Conservation (phyloP, 495 filamentous ascomycete genomes). For the Tuber brumale region DNA sequence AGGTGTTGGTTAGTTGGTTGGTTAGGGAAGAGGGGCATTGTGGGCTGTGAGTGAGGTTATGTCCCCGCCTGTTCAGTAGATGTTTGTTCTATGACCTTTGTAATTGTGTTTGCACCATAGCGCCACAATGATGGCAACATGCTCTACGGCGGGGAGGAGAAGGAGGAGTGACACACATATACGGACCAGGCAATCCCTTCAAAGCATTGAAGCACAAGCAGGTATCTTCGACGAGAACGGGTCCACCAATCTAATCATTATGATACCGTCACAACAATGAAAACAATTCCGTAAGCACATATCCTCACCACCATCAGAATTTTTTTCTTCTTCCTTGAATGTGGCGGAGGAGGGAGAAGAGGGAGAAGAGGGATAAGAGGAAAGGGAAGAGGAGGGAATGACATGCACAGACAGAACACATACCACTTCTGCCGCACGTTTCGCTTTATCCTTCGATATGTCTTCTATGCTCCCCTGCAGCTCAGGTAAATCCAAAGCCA, state of each 20-base stretch:
- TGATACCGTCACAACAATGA: constrained; percentile 9
- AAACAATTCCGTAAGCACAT: not conserved
- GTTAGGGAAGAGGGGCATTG: not conserved
- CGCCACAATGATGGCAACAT: not conserved
- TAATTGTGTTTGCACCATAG: not conserved
- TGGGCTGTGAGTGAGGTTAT: not conserved
- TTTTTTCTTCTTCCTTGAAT: not conserved
- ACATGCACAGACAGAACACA: constrained; percentile 13
- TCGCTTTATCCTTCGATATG: constrained; percentile 79
- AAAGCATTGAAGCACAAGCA: constrained; percentile 86
- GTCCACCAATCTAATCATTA: constrained; percentile 60
- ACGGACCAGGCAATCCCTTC: constrained; percentile 86
- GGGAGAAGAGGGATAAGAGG: not conserved
- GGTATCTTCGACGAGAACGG: constrained; percentile 93
- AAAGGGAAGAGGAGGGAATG: not conserved
- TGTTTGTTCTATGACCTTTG: not conserved
- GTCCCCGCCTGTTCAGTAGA: not conserved
- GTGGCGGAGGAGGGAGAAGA: not conserved
- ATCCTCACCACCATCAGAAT: not conserved
- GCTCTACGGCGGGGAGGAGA: not conserved
- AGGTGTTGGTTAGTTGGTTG: not conserved
- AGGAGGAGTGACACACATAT: constrained; percentile 63
- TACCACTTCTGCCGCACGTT: constrained; percentile 65
- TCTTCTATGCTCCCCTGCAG: constrained; percentile 91
- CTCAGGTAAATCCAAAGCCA: constrained; percentile 72